phyloP scores from a whole-genome alignment of 2,329 filamentous ascomycete genomes.

The Sclerotinia subarctica region DNA sequence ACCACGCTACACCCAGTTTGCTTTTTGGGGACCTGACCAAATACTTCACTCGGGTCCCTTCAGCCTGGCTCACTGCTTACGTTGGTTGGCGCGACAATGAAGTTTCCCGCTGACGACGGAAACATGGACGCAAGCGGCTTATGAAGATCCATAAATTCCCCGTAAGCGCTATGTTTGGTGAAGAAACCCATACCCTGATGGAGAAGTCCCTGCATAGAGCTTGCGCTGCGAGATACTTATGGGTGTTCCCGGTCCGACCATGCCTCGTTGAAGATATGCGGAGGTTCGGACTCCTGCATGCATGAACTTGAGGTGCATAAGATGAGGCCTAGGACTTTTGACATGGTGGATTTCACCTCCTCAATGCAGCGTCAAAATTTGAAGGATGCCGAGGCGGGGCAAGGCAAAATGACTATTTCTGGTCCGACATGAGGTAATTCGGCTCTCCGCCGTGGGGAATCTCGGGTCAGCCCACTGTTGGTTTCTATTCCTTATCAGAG shows the following conservation, averaged over 20 bases:
- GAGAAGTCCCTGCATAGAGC: slow-evolving; percentile 1
- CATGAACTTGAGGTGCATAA: slow-evolving; percentile 2
- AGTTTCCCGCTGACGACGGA: not conserved
- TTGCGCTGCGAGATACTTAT: not conserved
- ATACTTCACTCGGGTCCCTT: not conserved
- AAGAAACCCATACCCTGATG: not conserved
- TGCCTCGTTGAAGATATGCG: not conserved
- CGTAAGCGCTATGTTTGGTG: not conserved
- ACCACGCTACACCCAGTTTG: not conserved
- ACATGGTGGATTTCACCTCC: not conserved
- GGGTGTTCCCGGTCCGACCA: not conserved
- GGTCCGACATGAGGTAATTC: slow-evolving; percentile 5
- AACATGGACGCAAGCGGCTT: not conserved
- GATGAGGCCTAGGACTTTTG: not conserved
- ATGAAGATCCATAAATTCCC: not conserved
- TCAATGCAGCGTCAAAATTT: not conserved
- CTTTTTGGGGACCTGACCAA: not conserved
- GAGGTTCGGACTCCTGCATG: not conserved
- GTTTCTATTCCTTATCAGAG: not conserved
- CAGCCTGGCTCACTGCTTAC: slow-evolving; percentile 11
- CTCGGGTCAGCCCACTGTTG: slow-evolving; percentile 8
- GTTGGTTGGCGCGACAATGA: slow-evolving; percentile 10
- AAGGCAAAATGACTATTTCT: not conserved
- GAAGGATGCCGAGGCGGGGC: not conserved
- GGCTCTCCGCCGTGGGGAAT: not conserved